Evolutionary conservation across 352 stramenopile genomes (phyloP).

Genomic region (Elongisporangium anandrum): DNA sequence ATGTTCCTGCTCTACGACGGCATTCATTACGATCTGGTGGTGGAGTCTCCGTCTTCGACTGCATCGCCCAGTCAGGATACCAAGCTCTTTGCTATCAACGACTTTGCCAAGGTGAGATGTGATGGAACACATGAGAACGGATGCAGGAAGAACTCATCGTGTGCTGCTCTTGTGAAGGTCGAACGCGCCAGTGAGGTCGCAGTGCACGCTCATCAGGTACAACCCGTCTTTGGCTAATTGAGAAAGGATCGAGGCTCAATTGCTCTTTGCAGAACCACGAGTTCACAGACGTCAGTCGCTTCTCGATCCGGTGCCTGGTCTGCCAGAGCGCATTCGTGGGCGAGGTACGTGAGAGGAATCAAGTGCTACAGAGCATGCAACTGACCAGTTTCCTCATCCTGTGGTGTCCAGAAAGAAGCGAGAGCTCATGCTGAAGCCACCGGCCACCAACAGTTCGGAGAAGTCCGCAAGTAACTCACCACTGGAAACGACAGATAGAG

Average conservation of each 20-base stretch:
- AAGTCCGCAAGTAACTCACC: conserved; percentile 21
- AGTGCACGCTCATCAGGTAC: conserved; percentile 71
- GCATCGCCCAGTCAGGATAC: conserved; percentile 48
- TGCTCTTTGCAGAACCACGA: conserved; percentile 61
- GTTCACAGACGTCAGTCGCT: conserved; percentile 69
- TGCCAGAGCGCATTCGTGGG: conserved; percentile 64
- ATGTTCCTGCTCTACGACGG: conserved; percentile 87
- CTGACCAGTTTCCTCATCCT: not conserved
- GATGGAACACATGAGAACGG: too few species aligned
- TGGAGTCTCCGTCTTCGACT: conserved; percentile 45
- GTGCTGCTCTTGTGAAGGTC: conserved; percentile 22
- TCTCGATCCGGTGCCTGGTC: conserved; percentile 69
- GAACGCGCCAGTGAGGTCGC: conserved; percentile 77
- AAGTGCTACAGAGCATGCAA: too few species aligned
- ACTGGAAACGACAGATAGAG: too few species aligned
- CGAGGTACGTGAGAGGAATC: conserved; percentile 22
- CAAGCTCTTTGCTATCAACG: conserved; percentile 76
- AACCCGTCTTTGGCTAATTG: not conserved
- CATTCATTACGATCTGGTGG: conserved; percentile 82
- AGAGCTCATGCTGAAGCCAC: conserved; percentile 53
- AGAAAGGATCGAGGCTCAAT: not conserved
- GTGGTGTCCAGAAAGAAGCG: conserved; percentile 38
- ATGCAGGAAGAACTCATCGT: not conserved
- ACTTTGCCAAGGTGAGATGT: conserved; percentile 65
- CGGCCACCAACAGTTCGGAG: conserved; percentile 73